Evolutionary conservation across 345 rosid species (phyloP).

Genomic region (Citrus hindsii): DNA sequence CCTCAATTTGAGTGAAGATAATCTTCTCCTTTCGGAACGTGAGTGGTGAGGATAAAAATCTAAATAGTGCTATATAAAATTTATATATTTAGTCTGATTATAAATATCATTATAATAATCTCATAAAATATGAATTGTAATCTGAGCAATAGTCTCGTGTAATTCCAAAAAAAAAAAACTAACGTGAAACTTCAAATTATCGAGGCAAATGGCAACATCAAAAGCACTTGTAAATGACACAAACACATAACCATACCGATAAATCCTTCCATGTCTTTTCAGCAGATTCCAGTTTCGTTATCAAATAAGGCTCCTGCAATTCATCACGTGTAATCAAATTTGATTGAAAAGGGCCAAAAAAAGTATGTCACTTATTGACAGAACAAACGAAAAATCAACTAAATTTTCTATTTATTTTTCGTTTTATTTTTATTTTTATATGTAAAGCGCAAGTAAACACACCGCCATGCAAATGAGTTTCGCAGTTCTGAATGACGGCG

Average conservation of each 20-base stretch:
- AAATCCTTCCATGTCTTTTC: slow-evolving; percentile 96
- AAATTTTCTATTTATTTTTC: too few species aligned
- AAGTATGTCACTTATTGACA: neutral
- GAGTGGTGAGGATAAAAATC: too few species aligned
- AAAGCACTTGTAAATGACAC: neutral
- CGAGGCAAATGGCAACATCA: neutral
- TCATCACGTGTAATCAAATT: neutral
- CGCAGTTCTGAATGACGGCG: slow-evolving; percentile 27
- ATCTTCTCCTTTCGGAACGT: too few species aligned
- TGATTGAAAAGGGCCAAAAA: neutral
- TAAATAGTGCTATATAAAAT: too few species aligned
- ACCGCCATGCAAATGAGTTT: slow-evolving; percentile 88
- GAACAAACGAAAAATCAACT: neutral
- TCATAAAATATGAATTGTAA: too few species aligned
- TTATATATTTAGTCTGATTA: too few species aligned
- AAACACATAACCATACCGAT: slow-evolving; percentile 45
- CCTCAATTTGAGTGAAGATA: too few species aligned
- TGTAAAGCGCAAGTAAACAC: slow-evolving; percentile 20
- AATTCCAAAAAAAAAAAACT: too few species aligned
- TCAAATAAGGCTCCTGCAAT: slow-evolving; percentile 74
- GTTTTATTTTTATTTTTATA: neutral
- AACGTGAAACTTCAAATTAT: neutral
- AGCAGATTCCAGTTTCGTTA: slow-evolving; percentile 83
- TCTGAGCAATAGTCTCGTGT: too few species aligned
- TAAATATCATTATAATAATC: too few species aligned